phyloP scores from a whole-genome alignment of 2,329 filamentous ascomycete genomes.

The Didymella pinodella region DNA sequence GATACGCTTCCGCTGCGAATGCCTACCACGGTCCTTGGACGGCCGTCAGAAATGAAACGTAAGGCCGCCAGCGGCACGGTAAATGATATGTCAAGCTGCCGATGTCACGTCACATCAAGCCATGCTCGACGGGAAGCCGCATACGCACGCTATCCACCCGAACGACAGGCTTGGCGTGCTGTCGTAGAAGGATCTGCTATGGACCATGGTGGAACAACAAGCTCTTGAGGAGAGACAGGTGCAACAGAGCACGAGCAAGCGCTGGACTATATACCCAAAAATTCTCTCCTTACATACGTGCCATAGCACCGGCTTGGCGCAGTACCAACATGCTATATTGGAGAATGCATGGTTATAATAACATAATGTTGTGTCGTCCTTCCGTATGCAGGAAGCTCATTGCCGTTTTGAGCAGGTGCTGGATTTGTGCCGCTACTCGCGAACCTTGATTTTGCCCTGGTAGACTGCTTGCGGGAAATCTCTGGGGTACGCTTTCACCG shows the following conservation, averaged over 20 bases:
- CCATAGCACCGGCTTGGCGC: slow-evolving; percentile 1
- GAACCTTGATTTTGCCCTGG: background rate
- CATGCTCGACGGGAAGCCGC: slow-evolving; percentile 3
- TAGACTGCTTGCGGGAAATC: background rate
- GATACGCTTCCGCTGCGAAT: background rate
- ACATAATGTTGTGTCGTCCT: background rate
- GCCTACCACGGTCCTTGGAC: background rate
- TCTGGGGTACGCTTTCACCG: background rate
- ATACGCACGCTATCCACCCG: background rate
- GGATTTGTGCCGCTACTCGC: background rate
- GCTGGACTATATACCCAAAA: slow-evolving; percentile 12
- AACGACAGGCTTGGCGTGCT: slow-evolving; percentile 5
- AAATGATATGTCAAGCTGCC: background rate
- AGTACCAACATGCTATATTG: slow-evolving; percentile 8
- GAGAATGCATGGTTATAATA: slow-evolving; percentile 16
- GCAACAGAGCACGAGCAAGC: slow-evolving; percentile 6
- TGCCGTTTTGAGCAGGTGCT: slow-evolving; percentile 33
- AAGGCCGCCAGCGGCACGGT: slow-evolving; percentile 4
- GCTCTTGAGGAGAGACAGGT: background rate
- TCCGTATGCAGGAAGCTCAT: slow-evolving; percentile 23
- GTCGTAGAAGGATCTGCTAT: background rate
- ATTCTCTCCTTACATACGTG: background rate
- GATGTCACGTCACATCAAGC: slow-evolving; percentile 9
- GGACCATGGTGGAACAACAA: background rate
- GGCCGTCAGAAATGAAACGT: background rate